Conservation (phyloP, 2,329 filamentous ascomycete species). For the Claviceps spartinae region DNA sequence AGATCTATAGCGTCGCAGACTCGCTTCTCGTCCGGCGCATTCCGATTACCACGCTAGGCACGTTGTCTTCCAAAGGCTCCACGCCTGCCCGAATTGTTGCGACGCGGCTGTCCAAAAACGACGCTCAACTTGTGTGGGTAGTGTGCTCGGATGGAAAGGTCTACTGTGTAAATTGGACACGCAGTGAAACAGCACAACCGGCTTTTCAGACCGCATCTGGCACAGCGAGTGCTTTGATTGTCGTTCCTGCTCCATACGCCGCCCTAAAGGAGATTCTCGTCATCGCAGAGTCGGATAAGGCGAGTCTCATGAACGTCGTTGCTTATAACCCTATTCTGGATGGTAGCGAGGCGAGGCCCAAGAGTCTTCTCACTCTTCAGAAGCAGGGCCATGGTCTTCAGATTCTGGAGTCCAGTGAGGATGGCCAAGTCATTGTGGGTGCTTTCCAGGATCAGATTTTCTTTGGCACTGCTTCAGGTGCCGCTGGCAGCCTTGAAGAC, state of each 20-base stretch:
- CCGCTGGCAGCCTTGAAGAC: slow-evolving; percentile 12
- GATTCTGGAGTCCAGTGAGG: slow-evolving; percentile 33
- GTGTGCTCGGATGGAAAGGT: slow-evolving; percentile 44
- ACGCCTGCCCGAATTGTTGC: slow-evolving; percentile 25
- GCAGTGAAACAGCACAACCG: slow-evolving; percentile 26
- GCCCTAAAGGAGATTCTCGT: slow-evolving; percentile 31
- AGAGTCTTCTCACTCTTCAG: slow-evolving; percentile 23
- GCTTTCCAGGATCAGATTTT: slow-evolving; percentile 25
- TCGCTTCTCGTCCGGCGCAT: slow-evolving; percentile 70
- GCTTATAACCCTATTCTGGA: slow-evolving; percentile 28
- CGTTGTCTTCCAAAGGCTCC: slow-evolving; percentile 12
- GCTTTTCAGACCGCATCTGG: slow-evolving; percentile 29
- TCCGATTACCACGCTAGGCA: slow-evolving; percentile 26
- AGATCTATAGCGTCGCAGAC: slow-evolving; percentile 68
- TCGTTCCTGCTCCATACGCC: slow-evolving; percentile 24
- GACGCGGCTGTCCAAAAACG: slow-evolving; percentile 24
- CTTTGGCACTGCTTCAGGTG: slow-evolving; percentile 16
- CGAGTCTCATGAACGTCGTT: slow-evolving; percentile 24
- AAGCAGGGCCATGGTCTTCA: slow-evolving; percentile 23
- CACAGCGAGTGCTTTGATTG: slow-evolving; percentile 31
- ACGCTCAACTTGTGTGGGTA: slow-evolving; percentile 42
- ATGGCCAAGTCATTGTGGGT: slow-evolving; percentile 42
- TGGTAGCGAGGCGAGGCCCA: slow-evolving; percentile 16
- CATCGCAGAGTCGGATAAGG: slow-evolving; percentile 29
- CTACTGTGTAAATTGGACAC: slow-evolving; percentile 46